Evolutionary conservation across 768 basidiomycete species (phyloP), one percentile per base, ranked within the genome.

Genomic region (Termitomyces sp.): DNA sequence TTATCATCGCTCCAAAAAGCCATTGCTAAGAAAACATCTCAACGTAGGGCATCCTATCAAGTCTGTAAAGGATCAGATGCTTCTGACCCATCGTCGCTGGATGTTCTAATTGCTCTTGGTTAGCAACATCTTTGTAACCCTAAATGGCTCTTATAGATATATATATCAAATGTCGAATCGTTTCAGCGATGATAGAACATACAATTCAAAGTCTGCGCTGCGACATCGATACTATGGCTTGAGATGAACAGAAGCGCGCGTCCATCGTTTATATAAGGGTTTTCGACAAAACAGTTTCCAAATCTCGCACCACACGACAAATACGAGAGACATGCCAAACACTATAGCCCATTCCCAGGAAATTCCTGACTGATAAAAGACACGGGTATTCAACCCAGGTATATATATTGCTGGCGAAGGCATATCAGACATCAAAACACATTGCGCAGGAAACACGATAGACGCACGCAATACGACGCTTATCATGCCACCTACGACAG

Each of bases 281-380:
- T 59, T 66, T 30, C 72, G 61, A 26, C 68, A 60, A 13, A 65
- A 59, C 11, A 76, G 30, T 62, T 76, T 76, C 75, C 75, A 75
- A 5, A 75, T n/a, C 56, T 76, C 75, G 56, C 70, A 70, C 69
- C 70, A 73, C 1, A 66, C 57, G 14, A 76, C 60, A 55, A 74
- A 76, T 2, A 69, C 60, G 16, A 72, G 35, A 8, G 74, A 70
- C 73, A 74, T 70, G 36, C 70, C 74, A 35, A 71, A 56, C 8
- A 73, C 72, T 24, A 76, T 56, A 8, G 71, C 73, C 74, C 75
- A 76, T 57, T 76, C 75, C 74, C 74, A 75, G 5, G 65, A 55
- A 18, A 76, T 75, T 14, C 70, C 68, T 11, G 58, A 65, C 56
- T 74, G 75, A 54, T 75, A 74, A 58, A 76, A 75, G 13, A 76